Percentiles rank a stretch among this genome's conserved stretches.
Conservation (phyloP, 768 basidiomycete species). For the Coprinopsis sp. region DNA sequence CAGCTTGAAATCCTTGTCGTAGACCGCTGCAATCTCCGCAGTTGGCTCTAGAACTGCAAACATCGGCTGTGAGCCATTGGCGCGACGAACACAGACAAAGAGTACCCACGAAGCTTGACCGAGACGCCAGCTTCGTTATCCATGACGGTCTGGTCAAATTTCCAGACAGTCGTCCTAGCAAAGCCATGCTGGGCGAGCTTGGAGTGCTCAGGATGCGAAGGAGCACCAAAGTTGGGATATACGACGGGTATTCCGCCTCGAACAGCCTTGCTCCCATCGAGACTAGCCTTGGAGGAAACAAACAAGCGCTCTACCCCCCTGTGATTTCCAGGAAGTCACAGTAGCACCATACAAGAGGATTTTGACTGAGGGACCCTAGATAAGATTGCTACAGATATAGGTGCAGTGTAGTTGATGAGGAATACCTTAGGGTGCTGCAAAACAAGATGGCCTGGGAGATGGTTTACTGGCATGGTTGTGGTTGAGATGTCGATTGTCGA, state of each 20-base stretch:
- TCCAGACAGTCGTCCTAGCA: constrained; percentile 76
- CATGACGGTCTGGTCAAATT: constrained; percentile 54
- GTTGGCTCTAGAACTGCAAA: constrained; percentile 60
- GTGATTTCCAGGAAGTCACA: constrained; percentile 78
- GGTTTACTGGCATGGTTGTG: constrained; percentile 52
- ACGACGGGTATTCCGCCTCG: constrained; percentile 57
- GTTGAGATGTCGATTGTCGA: background rate
- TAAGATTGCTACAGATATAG: background rate
- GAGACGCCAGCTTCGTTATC: constrained; percentile 71
- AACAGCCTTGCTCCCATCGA: constrained; percentile 78
- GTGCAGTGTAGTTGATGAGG: no score
- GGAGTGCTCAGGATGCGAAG: constrained; percentile 65
- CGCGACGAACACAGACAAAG: constrained; percentile 2
- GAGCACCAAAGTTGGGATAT: constrained; percentile 88
- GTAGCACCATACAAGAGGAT: constrained; percentile 82
- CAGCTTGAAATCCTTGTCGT: constrained; percentile 64
- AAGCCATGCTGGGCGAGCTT: constrained; percentile 87
- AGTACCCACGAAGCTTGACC: constrained; percentile 65
- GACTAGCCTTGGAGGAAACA: constrained; percentile 69
- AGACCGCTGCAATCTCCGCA: constrained; percentile 51
- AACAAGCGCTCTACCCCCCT: constrained; percentile 67
- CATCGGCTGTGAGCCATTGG: background rate
- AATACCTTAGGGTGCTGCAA: constrained; percentile 63
- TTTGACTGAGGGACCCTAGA: constrained; percentile 60
- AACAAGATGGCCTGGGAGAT: constrained; percentile 36